These are phyloP conservation scores for Dorcoceras hygrometricum DNA, from an alignment of 257 asterid species.

Conservation along the genomic window DNA sequence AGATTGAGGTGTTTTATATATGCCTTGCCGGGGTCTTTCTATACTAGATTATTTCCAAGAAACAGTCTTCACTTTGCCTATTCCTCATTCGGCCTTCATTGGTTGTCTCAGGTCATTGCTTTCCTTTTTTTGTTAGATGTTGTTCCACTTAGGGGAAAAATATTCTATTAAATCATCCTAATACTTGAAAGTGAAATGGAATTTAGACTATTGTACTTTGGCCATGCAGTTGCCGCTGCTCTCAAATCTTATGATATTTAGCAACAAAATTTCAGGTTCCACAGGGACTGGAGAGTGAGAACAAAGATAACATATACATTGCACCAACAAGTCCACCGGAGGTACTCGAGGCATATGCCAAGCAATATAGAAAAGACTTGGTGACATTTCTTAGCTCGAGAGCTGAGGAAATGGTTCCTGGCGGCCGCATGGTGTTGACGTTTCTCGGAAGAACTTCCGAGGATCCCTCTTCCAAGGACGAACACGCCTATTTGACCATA, in stretches of 20 bases:
- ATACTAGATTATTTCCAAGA: slow-evolving; percentile 25
- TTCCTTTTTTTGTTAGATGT: too few species aligned
- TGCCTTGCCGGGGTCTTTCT: slow-evolving; percentile 25
- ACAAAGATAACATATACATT: slow-evolving; percentile 13
- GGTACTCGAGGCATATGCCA: slow-evolving; percentile 25
- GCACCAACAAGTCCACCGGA: slow-evolving; percentile 22
- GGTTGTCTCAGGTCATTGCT: slow-evolving; percentile 33
- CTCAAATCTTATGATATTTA: too few species aligned
- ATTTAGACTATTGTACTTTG: too few species aligned
- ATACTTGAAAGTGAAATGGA: too few species aligned
- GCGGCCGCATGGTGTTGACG: slow-evolving; percentile 27
- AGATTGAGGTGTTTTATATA: too few species aligned
- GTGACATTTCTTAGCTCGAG: slow-evolving; percentile 20
- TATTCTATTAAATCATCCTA: too few species aligned
- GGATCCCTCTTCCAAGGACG: slow-evolving; percentile 10
- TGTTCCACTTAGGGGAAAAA: too few species aligned
- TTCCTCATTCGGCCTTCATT: slow-evolving; percentile 31
- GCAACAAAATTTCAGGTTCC: slow-evolving; percentile 25
- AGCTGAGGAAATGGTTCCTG: slow-evolving; percentile 23
- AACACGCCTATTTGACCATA: neutral
- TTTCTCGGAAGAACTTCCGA: slow-evolving; percentile 19
- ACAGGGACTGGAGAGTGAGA: slow-evolving; percentile 1
- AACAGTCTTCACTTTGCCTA: slow-evolving; percentile 20
- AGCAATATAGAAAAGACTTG: slow-evolving; percentile 29
- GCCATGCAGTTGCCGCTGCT: too few species aligned